phyloP scores from a whole-genome alignment of 2,329 filamentous ascomycete species.

The Colletotrichum camelliae region DNA sequence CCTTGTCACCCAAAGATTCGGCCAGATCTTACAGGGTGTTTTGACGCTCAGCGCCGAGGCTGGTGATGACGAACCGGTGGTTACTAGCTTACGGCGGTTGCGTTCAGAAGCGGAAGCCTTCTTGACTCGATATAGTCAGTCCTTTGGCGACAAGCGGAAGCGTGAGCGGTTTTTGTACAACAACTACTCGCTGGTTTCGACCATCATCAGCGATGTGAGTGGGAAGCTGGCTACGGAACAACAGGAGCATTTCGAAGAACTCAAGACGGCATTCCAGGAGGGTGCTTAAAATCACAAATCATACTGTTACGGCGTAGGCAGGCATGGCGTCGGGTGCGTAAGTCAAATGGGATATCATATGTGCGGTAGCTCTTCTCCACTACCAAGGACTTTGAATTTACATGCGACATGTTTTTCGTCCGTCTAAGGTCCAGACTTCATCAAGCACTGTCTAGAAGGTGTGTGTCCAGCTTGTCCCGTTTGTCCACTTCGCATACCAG shows the following conservation, averaged over 20 bases:
- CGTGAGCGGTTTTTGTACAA: constrained; percentile 90
- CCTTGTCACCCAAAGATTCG: constrained; percentile 92
- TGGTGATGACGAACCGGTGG: constrained; percentile 92
- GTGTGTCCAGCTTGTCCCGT: constrained; percentile 14
- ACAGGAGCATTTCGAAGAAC: constrained; percentile 73
- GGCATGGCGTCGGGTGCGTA: constrained; percentile 13
- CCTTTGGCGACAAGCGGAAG: constrained; percentile 80
- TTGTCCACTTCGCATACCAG: constrained; percentile 22
- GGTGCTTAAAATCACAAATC: constrained; percentile 29
- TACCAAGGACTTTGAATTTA: background rate
- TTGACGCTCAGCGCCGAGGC: constrained; percentile 85
- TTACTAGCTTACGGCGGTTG: constrained; percentile 78
- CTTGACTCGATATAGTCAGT: constrained; percentile 76
- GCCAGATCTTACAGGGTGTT: constrained; percentile 87
- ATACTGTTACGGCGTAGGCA: background rate
- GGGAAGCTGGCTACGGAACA: constrained; percentile 79
- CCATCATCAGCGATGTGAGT: constrained; percentile 81
- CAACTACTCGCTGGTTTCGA: constrained; percentile 93
- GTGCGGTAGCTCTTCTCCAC: background rate
- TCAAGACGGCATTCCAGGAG: constrained; percentile 66
- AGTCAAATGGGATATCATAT: constrained; percentile 5
- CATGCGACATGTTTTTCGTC: background rate
- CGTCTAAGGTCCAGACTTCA: too few species aligned
- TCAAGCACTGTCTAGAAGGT: constrained; percentile 1
- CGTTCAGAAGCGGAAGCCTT: constrained; percentile 85